Percentiles rank a stretch among this genome's conserved stretches.
These are phyloP conservation scores for Angomonas ambiguus DNA, from an alignment of 208 protist genomes.

Conservation along the genomic window DNA sequence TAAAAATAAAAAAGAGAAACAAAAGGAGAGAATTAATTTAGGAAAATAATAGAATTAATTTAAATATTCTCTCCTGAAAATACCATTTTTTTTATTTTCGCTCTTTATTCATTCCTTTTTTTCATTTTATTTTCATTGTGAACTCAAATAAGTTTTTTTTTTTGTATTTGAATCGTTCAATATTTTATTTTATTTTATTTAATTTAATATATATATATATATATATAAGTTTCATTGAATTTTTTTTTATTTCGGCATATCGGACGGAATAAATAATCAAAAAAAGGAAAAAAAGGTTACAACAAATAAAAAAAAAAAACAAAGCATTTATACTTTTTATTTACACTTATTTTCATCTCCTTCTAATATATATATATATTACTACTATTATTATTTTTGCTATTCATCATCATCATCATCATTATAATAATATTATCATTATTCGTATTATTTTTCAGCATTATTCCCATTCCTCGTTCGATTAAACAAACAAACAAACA, in stretches of 20 bases:
- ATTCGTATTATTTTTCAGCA: constrained; percentile 8
- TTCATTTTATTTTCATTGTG: not conserved
- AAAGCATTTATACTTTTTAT: too few relatives aligned
- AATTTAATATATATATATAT: not conserved
- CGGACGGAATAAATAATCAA: too few relatives aligned
- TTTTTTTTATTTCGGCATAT: constrained; percentile 11
- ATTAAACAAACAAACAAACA: too few relatives aligned
- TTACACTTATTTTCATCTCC: not conserved
- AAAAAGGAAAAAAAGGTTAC: not conserved
- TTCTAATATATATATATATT: constrained; percentile 4
- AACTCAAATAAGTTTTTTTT: constrained; percentile 1
- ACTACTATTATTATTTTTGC: too few relatives aligned
- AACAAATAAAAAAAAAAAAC: constrained; percentile 9
- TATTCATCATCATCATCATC: too few relatives aligned
- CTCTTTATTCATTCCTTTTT: not conserved
- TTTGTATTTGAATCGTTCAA: not conserved
- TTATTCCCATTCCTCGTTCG: too few relatives aligned
- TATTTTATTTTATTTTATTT: constrained; percentile 15
- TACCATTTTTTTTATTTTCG: constrained; percentile 9
- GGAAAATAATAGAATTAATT: not conserved
- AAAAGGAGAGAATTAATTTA: constrained; percentile 11
- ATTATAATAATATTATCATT: too few relatives aligned
- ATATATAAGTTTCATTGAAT: constrained; percentile 8
- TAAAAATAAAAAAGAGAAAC: not conserved
- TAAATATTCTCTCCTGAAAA: not conserved